phyloP scores from a whole-genome alignment of 2,329 filamentous ascomycete species.

The Drechslerella coelobrocha region DNA sequence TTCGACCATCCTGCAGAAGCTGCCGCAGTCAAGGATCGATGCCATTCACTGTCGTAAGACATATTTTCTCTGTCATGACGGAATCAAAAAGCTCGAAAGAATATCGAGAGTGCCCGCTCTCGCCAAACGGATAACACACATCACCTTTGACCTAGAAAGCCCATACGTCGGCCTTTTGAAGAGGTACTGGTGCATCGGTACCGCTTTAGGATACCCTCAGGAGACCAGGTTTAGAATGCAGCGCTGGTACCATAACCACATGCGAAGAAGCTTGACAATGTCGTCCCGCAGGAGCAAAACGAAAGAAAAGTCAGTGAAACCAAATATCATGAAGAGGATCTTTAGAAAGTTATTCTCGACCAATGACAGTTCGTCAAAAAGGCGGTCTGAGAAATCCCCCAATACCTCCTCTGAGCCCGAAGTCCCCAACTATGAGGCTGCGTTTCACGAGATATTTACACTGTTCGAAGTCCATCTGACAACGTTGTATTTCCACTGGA shows the following conservation, averaged over 20 bases:
- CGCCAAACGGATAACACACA: constrained; percentile 29
- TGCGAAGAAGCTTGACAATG: constrained; percentile 13
- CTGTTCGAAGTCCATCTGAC: constrained; percentile 41
- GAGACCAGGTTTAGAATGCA: constrained; percentile 34
- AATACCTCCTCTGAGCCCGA: neutral
- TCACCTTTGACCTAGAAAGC: constrained; percentile 37
- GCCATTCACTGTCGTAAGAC: constrained; percentile 37
- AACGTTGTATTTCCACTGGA: constrained; percentile 29
- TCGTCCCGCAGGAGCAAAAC: constrained; percentile 8
- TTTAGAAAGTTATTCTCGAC: constrained; percentile 9
- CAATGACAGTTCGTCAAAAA: neutral
- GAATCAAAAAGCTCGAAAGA: constrained; percentile 32
- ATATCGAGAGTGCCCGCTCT: constrained; percentile 25
- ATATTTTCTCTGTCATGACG: constrained; percentile 42
- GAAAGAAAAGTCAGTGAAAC: constrained; percentile 7
- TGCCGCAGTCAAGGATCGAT: constrained; percentile 16
- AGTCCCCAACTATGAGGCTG: constrained; percentile 34
- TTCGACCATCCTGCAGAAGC: constrained; percentile 10
- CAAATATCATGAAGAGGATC: constrained; percentile 8
- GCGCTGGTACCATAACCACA: constrained; percentile 42
- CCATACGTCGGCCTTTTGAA: constrained; percentile 40
- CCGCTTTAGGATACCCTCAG: constrained; percentile 35
- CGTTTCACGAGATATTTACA: constrained; percentile 43
- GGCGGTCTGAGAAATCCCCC: neutral
- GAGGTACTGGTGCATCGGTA: constrained; percentile 43